Evolutionary conservation across 805 yeast species (phyloP).

Genomic region (Kuraishia molischiana): DNA sequence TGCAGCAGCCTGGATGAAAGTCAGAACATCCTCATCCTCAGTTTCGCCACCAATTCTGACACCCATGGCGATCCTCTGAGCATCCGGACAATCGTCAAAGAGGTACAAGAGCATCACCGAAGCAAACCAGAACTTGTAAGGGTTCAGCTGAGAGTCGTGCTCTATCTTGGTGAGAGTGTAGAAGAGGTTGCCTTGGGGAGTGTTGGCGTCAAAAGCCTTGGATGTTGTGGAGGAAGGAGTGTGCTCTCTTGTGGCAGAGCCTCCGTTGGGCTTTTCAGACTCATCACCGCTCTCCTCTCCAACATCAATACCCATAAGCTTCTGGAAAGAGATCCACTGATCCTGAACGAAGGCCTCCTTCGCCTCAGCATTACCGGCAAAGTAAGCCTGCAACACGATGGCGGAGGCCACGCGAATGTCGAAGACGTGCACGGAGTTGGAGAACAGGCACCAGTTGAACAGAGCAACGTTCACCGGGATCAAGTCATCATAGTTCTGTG

Average conservation of each 20-base stretch:
- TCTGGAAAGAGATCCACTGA: slow-evolving; percentile 42
- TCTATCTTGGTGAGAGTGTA: slow-evolving; percentile 69
- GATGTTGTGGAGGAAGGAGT: background rate
- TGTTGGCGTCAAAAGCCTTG: slow-evolving; percentile 4
- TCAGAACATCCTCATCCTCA: slow-evolving; percentile 59
- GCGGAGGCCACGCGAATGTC: slow-evolving; percentile 72
- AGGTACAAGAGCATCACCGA: slow-evolving; percentile 53
- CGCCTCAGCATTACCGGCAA: slow-evolving; percentile 52
- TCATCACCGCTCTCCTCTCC: slow-evolving; percentile 1
- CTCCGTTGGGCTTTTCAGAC: slow-evolving; percentile 2
- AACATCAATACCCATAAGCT: slow-evolving; percentile 11
- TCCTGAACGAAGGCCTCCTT: slow-evolving; percentile 54
- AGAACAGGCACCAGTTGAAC: slow-evolving; percentile 71
- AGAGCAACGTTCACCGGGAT: slow-evolving; percentile 70
- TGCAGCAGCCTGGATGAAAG: slow-evolving; percentile 65
- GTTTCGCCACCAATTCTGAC: slow-evolving; percentile 50
- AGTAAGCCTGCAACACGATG: slow-evolving; percentile 55
- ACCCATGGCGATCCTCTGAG: slow-evolving; percentile 34
- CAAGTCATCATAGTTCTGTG: slow-evolving; percentile 21
- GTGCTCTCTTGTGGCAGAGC: background rate
- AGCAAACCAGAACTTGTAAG: slow-evolving; percentile 84
- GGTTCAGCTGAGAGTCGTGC: slow-evolving; percentile 61
- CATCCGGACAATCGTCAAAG: slow-evolving; percentile 43
- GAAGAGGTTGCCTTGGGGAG: slow-evolving; percentile 53
- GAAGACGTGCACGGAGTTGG: slow-evolving; percentile 78